Base-by-base conservation (phyloP, 257 asterid species). In the Solanum virginianum region DNA sequence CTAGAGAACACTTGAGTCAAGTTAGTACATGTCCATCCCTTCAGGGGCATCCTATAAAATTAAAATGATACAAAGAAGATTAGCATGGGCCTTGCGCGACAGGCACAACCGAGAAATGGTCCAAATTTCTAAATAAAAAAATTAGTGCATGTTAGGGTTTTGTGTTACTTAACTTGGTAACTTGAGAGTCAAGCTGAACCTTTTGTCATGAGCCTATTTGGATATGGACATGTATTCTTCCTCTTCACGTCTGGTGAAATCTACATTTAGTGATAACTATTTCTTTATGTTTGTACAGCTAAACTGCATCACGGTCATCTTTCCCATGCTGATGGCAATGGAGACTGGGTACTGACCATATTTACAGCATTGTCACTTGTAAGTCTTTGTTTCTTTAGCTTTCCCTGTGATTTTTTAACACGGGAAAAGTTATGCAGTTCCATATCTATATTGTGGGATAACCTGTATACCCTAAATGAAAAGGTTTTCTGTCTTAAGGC, bases 321-420 rank as follows among this genome's bases (percentile, higher is more conserved):
- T 75, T 87, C 98, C 9, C 92, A 96, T 85, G 99, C 97, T 86
- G 98, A 96, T 87, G 98, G 98, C 83, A 95, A 96, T 66, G 99
- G 97, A 85, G 99, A 96, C 86, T 96, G 99, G 99, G 98, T 95
- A 87, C 90, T 96, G 88, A 95, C 98, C 80, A 96, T 96, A 86
- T 96, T 94, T 89, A 89, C 94, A 83, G 98, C 99, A 54, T 87
- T 96, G 88, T 93, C 98, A 82, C 94, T 96, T 91, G 98, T 96
- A 87, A 93, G 96, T 88, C 83, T 41, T 72, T 68, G 13, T 62
- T 71, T 26, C 41, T 87, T 70, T 29, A 29, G 39, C 24, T 84
- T 86, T 57, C 51, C 80, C 53, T 88, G 57, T 75, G 83, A 77
- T 56, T 77, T 54, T 81, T 69, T 43, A 77, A 53, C 65, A 24